Evolutionary conservation across 805 yeast genomes (phyloP).

Genomic region (Yarrowia hollandica): DNA sequence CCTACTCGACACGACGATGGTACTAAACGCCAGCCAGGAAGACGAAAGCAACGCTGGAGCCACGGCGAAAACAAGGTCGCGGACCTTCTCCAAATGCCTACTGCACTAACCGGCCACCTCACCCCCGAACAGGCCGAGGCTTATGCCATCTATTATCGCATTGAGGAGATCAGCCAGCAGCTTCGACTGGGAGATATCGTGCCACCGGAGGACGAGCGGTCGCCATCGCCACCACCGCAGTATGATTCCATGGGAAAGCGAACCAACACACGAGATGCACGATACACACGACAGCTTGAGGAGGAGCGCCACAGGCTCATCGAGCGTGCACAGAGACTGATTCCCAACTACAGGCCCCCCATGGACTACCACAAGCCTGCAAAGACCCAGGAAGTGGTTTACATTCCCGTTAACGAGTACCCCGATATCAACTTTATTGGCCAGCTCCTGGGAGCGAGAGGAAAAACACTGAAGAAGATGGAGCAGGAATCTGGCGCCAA

Average conservation of each 20-base stretch:
- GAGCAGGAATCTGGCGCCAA: conserved; percentile 86
- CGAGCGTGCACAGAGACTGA: conserved; percentile 66
- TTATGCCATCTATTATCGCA: conserved; percentile 60
- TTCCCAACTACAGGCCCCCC: conserved; percentile 82
- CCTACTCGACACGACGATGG: conserved; percentile 27
- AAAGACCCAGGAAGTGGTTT: conserved; percentile 75
- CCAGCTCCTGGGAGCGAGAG: conserved; percentile 89
- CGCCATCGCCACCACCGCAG: conserved; percentile 90
- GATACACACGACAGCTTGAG: conserved; percentile 63
- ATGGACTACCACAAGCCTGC: conserved; percentile 69
- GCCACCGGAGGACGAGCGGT: conserved; percentile 51
- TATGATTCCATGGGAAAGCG: conserved; percentile 84
- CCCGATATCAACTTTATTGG: conserved; percentile 95
- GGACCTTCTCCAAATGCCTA: conserved; percentile 42
- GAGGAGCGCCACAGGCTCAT: conserved; percentile 78
- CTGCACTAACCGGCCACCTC: conserved; percentile 49
- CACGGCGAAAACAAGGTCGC: conserved; percentile 39
- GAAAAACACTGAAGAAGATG: conserved; percentile 76
- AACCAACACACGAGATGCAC: conserved; percentile 74
- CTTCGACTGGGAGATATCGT: conserved; percentile 54
- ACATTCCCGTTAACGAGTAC: conserved; percentile 78
- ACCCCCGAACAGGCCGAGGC: conserved; percentile 82
- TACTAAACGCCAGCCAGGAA: conserved; percentile 29
- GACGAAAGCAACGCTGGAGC: conserved; percentile 39
- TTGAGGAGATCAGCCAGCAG: conserved; percentile 73